Evolutionary conservation across 257 asterid genomes (phyloP).

Genomic region (Misopates orontium): DNA sequence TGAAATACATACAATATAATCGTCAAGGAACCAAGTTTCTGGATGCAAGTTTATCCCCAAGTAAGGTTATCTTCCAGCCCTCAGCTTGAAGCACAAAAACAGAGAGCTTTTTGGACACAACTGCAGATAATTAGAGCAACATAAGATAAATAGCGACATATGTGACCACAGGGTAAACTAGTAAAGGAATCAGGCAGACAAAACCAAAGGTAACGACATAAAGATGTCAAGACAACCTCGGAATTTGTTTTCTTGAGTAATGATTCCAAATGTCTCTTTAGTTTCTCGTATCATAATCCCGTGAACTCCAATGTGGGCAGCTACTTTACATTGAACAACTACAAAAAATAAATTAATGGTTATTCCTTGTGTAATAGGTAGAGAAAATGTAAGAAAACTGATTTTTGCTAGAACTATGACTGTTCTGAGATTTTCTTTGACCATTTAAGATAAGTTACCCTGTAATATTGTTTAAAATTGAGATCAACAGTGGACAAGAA

Average conservation of each 20-base stretch:
- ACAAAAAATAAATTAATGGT: slow-evolving; percentile 27
- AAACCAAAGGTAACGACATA: slow-evolving; percentile 10
- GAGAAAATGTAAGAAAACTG: background rate
- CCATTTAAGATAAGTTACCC: background rate
- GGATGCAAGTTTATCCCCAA: slow-evolving; percentile 64
- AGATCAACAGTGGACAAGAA: background rate
- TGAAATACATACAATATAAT: slow-evolving; percentile 14
- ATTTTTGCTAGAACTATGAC: background rate
- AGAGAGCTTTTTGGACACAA: slow-evolving; percentile 73
- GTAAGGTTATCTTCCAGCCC: slow-evolving; percentile 79
- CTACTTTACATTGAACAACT: slow-evolving; percentile 72
- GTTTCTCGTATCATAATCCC: slow-evolving; percentile 92
- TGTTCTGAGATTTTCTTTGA: background rate
- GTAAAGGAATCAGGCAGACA: background rate
- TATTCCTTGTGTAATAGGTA: slow-evolving; percentile 2
- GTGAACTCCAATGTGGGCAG: slow-evolving; percentile 48
- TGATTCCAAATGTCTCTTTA: slow-evolving; percentile 83
- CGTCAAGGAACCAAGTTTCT: slow-evolving; percentile 56
- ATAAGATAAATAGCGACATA: slow-evolving; percentile 2
- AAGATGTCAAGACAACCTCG: slow-evolving; percentile 48
- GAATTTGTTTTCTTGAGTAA: slow-evolving; percentile 73
- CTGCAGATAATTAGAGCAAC: slow-evolving; percentile 41
- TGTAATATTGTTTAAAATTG: background rate
- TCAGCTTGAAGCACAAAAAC: slow-evolving; percentile 81
- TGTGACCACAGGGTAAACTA: background rate